These are phyloP conservation scores for Zancudomyces culisetae DNA, from an alignment of 371 early-diverging fungal genomes.

Conservation along the genomic window DNA sequence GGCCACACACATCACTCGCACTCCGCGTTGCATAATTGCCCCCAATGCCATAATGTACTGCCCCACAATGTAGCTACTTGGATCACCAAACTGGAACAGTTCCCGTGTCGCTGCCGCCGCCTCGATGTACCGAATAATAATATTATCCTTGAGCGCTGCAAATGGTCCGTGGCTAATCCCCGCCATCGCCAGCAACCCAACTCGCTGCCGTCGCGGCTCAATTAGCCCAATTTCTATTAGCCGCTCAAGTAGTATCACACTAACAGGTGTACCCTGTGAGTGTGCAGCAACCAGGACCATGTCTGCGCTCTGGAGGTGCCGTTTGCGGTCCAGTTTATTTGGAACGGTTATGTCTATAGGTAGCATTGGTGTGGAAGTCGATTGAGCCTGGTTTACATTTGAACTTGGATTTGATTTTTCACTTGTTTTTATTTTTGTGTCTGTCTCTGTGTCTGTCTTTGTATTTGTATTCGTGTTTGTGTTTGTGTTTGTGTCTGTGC, in stretches of 20 bases:
- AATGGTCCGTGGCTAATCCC: constrained; percentile 82
- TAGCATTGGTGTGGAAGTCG: too few relatives aligned
- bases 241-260: constrained; percentile 45
- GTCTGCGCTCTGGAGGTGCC: constrained; percentile 33
- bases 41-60: constrained; percentile 46
- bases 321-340: constrained; percentile 6
- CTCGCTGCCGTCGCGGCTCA: constrained; percentile 35
- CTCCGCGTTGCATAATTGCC: constrained; percentile 39
- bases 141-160: constrained; percentile 51
- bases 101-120: constrained; percentile 70
- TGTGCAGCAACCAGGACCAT: constrained; percentile 70
- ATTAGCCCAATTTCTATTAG: constrained; percentile 44
- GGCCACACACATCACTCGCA: constrained; percentile 44
- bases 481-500: background rate
- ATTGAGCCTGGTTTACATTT: background rate
- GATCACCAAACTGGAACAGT: constrained; percentile 76
- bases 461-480: background rate
- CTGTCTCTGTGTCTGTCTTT: background rate
- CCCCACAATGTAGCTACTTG: constrained; percentile 35
- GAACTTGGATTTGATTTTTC: background rate
- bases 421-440: background rate
- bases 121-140: constrained; percentile 72
- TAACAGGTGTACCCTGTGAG: constrained; percentile 81
- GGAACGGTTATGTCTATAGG: constrained; percentile 6
- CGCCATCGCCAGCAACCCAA: constrained; percentile 74